Conservation (phyloP, 2,329 filamentous ascomycete genomes). For the Triangularia verruculosa region DNA sequence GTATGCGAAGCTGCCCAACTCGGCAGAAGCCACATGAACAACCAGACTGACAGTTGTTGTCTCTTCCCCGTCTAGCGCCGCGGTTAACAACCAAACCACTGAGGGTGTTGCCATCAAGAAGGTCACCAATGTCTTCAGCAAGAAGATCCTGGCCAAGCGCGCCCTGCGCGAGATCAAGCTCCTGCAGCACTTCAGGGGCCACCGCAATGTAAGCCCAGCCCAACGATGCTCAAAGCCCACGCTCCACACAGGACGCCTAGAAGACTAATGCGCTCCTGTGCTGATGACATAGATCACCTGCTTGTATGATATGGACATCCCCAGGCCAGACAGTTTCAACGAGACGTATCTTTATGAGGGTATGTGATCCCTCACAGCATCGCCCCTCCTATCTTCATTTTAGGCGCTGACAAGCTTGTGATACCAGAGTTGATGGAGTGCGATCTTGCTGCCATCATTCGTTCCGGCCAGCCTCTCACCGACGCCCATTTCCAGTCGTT, state of each 20-base stretch:
- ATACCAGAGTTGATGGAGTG: conserved; percentile 95
- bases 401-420: conserved; percentile 2
- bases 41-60: conserved; percentile 19
- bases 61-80: conserved; percentile 61
- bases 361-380: conserved; percentile 41
- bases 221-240: background rate
- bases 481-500: conserved; percentile 99
- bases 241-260: background rate
- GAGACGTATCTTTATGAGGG: conserved; percentile 99
- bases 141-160: conserved; percentile 98
- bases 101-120: conserved; percentile 99
- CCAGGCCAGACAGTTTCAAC: conserved; percentile 95
- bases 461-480: conserved; percentile 93
- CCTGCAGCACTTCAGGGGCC: conserved; percentile 91
- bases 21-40: background rate
- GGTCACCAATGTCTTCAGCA: conserved; percentile 99
- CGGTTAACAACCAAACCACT: conserved; percentile 83
- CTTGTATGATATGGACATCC: conserved; percentile 99
- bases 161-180: conserved; percentile 98
- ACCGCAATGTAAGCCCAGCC: conserved; percentile 66
- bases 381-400: background rate
- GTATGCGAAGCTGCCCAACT: conserved; percentile 50
- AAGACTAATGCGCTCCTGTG: background rate
- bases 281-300: conserved; percentile 75
- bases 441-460: conserved; percentile 95